A percentile compares a stretch with the other conserved stretches of the same genome.
phyloP scores from a whole-genome alignment of 2,329 filamentous ascomycete species.

The Laburnicola sp. region DNA sequence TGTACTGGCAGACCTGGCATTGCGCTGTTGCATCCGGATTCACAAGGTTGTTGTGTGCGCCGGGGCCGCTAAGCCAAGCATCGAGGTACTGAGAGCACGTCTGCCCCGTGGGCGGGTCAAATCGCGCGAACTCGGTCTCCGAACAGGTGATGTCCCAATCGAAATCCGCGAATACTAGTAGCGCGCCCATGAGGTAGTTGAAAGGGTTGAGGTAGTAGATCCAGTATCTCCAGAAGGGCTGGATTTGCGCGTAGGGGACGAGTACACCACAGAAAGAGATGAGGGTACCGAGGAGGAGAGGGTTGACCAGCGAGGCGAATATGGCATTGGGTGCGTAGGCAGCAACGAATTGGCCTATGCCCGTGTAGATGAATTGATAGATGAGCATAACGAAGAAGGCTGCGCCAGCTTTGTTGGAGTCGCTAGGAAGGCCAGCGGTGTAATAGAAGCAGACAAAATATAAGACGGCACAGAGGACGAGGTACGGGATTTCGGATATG shows the following conservation, averaged over 20 bases:
- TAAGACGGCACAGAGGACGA: conserved; percentile 62
- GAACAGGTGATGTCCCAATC: conserved; percentile 47
- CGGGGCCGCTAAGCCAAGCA: conserved; percentile 55
- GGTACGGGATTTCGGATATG: conserved; percentile 69
- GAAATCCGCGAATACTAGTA: conserved; percentile 48
- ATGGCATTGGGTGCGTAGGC: conserved; percentile 49
- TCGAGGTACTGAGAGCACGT: conserved; percentile 63
- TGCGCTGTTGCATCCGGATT: conserved; percentile 61
- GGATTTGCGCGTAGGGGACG: conserved; percentile 63
- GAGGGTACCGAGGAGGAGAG: conserved; percentile 24
- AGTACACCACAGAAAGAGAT: conserved; percentile 58
- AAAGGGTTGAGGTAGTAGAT: conserved; percentile 49
- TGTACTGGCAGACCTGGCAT: conserved; percentile 66
- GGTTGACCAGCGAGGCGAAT: conserved; percentile 58
- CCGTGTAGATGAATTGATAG: conserved; percentile 65
- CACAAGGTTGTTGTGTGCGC: conserved; percentile 52
- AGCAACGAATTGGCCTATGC: conserved; percentile 61
- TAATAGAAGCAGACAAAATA: conserved; percentile 71
- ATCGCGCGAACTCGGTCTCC: conserved; percentile 42
- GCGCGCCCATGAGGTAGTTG: conserved; percentile 48
- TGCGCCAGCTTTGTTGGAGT: conserved; percentile 59
- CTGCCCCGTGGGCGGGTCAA: conserved; percentile 55
- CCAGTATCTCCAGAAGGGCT: conserved; percentile 67
- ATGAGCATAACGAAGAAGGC: conserved; percentile 54
- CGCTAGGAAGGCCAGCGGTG: conserved; percentile 34